Evolutionary conservation across 768 basidiomycete species (phyloP).

Genomic region (Suillus spraguei): DNA sequence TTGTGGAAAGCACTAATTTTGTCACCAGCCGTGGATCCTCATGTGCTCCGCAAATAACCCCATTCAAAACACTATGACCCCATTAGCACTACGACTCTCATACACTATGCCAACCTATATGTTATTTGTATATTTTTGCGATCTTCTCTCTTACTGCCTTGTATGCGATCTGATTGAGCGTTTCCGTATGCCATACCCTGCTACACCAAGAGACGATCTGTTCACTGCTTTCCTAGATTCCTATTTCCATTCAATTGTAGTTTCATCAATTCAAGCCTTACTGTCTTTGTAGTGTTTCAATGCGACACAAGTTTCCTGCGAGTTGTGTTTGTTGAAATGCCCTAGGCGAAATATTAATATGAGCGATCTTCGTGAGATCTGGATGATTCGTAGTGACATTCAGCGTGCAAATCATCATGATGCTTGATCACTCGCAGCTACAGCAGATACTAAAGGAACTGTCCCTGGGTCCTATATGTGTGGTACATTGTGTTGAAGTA

Average conservation of each 20-base stretch:
- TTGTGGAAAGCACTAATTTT: slow-evolving; percentile 69
- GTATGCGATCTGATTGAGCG: background rate
- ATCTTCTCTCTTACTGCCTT: background rate
- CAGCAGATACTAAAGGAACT: background rate
- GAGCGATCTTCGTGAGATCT: too few relatives aligned
- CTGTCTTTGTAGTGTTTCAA: background rate
- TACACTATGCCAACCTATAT: background rate
- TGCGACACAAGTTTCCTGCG: background rate
- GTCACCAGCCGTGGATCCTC: slow-evolving; percentile 54
- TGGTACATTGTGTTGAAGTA: background rate
- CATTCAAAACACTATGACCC: background rate
- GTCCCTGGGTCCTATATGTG: too few relatives aligned
- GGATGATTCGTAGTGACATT: background rate
- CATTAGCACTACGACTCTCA: background rate
- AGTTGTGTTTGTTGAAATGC: slow-evolving; percentile 11
- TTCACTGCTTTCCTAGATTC: background rate
- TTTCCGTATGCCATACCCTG: background rate
- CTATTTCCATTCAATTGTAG: background rate
- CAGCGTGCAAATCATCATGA: background rate
- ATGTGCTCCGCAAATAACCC: slow-evolving; percentile 44
- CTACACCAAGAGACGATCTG: background rate
- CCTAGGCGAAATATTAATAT: background rate
- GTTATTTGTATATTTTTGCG: background rate
- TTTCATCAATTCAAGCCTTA: background rate
- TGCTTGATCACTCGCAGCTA: background rate